phyloP scores from a whole-genome alignment of 345 rosid species.

The Salix dunnii region DNA sequence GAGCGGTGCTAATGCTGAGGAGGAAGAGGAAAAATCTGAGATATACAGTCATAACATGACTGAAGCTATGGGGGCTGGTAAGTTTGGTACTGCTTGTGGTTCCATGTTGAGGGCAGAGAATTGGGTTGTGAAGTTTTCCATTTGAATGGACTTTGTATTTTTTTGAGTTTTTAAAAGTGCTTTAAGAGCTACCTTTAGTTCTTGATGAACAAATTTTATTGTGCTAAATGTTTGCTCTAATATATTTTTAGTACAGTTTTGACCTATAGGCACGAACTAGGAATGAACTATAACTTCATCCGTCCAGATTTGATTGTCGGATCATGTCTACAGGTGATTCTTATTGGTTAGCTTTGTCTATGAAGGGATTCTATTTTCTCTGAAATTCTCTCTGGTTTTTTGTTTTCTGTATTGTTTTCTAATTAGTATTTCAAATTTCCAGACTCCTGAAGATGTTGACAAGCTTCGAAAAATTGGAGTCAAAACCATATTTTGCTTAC shows the following conservation, averaged over 20 bases:
- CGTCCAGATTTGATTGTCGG: conserved; percentile 91
- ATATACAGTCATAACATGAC: conserved; percentile 82
- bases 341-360: conserved; percentile 10
- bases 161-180: neutral
- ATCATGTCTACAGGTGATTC: conserved; percentile 82
- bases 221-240: conserved; percentile 21
- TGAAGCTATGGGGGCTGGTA: conserved; percentile 99
- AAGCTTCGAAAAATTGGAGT: conserved; percentile 80
- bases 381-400: neutral
- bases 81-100: conserved; percentile 14
- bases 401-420: neutral
- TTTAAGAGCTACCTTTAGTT: neutral
- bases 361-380: neutral
- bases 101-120: conserved; percentile 1
- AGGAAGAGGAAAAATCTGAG: conserved; percentile 63
- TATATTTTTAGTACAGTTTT: conserved; percentile 55
- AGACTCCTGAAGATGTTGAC: conserved; percentile 86
- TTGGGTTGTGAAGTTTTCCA: neutral
- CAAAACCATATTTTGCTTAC: conserved; percentile 90
- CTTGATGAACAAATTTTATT: neutral
- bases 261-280: conserved; percentile 88
- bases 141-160: neutral
- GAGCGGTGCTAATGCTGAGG: conserved; percentile 36
- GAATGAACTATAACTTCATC: conserved; percentile 86
- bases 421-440: conserved; percentile 20